Base-by-base conservation (phyloP, 805 yeast genomes). In the Kazachstania kunashirensis region DNA sequence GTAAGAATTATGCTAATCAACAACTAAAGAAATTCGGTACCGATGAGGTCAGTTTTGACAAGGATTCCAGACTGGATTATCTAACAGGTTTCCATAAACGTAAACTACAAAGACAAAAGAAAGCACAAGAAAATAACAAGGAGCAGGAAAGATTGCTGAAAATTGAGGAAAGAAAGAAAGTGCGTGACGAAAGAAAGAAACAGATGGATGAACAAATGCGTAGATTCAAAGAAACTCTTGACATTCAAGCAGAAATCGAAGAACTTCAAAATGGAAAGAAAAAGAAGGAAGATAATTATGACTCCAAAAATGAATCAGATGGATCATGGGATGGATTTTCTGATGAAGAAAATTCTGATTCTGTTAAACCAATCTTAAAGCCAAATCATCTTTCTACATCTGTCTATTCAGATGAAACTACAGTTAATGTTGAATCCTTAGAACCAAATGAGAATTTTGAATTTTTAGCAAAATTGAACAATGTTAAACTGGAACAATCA, bases 21-120 rank as follows among this genome's bases (percentile, higher is more conserved):
- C 79, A 77, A 53, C 67, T 69, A 24, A 75, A 73, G 55, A 71
- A 75, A 54, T 74, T 71, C 53, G 70, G 85, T 27, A 86, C 84
- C 2, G 88, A 75, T 19, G 96, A 85, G 57, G 94, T 92, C 20
- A 75, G 73, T 2, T 92, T 86, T 57, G 92, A 92, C 59, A 74
- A 76, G 44, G 82, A 71, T 14, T 71, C 81, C n/a, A 65, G 96
- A 55, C 62, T 68, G 57, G 95, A 89, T 42, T 89, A 77, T 57
- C 64, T 89, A 47, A 89, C 96, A 3, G 98, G 98, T 28, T 89
- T 89, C 59, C 97, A 92, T 60, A 89, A 89, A 63, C 73, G 98
- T 53, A 89, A 89, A 57, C 57, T 89, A 13, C 83, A 83, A 52
- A 72, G 97, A 57, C 82, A 83, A 62, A 88, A 85, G 63, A 77